phyloP scores from a whole-genome alignment of 805 yeast species.

The Spathaspora hagerdaliae region DNA sequence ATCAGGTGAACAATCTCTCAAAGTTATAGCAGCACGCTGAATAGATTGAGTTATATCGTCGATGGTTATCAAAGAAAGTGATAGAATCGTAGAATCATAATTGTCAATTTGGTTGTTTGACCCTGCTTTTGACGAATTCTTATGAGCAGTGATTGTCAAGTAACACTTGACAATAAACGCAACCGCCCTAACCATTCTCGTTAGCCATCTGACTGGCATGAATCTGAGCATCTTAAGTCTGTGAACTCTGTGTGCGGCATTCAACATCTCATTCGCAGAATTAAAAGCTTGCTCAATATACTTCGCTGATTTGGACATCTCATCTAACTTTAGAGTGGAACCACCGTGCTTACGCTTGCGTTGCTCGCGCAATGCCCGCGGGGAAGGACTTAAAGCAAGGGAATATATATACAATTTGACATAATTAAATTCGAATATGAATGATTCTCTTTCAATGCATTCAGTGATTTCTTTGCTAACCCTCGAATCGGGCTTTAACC shows the following conservation, averaged over 20 bases:
- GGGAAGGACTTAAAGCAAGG: conserved; percentile 57
- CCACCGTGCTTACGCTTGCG: conserved; percentile 14
- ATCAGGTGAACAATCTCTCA: conserved; percentile 84
- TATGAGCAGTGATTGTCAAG: conserved; percentile 54
- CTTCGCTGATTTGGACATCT: conserved; percentile 66
- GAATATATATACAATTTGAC: conserved; percentile 82
- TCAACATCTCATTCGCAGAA: conserved; percentile 77
- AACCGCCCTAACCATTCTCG: conserved; percentile 79
- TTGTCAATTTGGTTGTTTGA: conserved; percentile 13
- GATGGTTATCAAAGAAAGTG: conserved; percentile 60
- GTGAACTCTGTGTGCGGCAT: conserved; percentile 68
- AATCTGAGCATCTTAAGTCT: conserved; percentile 57
- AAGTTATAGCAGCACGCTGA: conserved; percentile 65
- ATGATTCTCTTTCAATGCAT: conserved; percentile 60
- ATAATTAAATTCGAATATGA: conserved; percentile 80
- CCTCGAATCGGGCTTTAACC: conserved; percentile 29
- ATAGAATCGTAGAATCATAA: conserved; percentile 47
- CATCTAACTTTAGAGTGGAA: conserved; percentile 52
- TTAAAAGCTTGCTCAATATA: conserved; percentile 78
- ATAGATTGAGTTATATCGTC: conserved; percentile 68
- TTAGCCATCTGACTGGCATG: conserved; percentile 93
- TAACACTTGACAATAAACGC: conserved; percentile 88
- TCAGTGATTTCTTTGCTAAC: conserved; percentile 33
- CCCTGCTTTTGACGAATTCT: conserved; percentile 17
- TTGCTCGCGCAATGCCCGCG: conserved; percentile 13